Conservation (phyloP, 257 asterid genomes). For the Nicotiana tabacum region DNA sequence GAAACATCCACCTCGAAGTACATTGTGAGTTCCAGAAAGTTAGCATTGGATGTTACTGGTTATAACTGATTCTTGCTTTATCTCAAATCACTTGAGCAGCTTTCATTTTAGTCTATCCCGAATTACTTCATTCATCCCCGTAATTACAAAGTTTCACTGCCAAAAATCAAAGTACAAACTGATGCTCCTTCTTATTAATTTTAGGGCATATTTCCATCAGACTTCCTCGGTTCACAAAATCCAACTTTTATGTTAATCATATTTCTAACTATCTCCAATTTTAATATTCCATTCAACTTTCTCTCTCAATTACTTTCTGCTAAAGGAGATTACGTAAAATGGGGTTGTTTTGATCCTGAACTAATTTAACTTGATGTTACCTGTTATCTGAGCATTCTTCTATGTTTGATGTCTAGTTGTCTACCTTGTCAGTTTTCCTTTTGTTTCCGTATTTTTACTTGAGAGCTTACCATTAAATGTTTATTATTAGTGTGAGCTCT, state of each 20-base stretch:
- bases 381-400: not conserved
- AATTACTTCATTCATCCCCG: not conserved
- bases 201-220: not conserved
- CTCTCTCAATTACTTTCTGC: not conserved
- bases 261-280: not conserved
- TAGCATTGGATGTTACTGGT: not conserved
- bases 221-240: not conserved
- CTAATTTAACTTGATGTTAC: not conserved
- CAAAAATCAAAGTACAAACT: not conserved
- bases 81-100: not conserved
- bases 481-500: not conserved
- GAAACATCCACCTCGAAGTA: slow-evolving; percentile 72
- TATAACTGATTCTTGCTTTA: not conserved
- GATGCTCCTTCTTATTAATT: not conserved
- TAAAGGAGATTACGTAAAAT: not conserved
- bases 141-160: not conserved
- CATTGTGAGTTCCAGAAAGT: slow-evolving; percentile 53
- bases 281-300: not conserved
- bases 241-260: not conserved
- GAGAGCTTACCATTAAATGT: not conserved
- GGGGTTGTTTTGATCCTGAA: not conserved
- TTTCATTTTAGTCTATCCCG: not conserved
- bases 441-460: not conserved
- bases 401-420: not conserved
- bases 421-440: not conserved